phyloP scores from a whole-genome alignment of 306 rosid genomes.

The Crotalaria pallida region DNA sequence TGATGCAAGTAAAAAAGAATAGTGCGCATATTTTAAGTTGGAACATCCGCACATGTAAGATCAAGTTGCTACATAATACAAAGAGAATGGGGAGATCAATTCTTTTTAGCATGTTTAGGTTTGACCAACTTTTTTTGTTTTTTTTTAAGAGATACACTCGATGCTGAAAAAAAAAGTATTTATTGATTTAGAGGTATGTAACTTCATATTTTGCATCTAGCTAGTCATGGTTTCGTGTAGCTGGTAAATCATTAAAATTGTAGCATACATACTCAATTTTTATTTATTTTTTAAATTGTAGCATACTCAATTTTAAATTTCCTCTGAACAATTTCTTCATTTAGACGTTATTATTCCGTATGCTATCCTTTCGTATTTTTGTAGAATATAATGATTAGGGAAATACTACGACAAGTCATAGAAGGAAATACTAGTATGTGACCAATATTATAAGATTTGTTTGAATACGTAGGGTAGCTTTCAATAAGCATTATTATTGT shows the following conservation, averaged over 20 bases:
- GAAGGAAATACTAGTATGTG: not conserved
- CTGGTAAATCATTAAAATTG: not conserved
- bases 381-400: not conserved
- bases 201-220: not conserved
- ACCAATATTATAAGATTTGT: not conserved
- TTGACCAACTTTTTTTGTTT: not conserved
- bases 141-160: not conserved
- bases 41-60: not conserved
- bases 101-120: not conserved
- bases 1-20: slow-evolving; percentile 7
- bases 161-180: not conserved
- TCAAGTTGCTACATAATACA: slow-evolving; percentile 4
- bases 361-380: not conserved
- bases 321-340: not conserved
- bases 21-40: not conserved
- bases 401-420: no score
- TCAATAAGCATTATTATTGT: not conserved
- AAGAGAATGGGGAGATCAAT: not conserved
- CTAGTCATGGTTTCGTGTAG: not conserved
- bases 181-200: not conserved
- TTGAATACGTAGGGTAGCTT: not conserved
- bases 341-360: not conserved
- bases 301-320: not conserved
- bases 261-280: slow-evolving; percentile 4
- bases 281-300: no score